Conservation (phyloP, 2,329 filamentous ascomycete genomes). For the Pseudogymnoascus sp. region DNA sequence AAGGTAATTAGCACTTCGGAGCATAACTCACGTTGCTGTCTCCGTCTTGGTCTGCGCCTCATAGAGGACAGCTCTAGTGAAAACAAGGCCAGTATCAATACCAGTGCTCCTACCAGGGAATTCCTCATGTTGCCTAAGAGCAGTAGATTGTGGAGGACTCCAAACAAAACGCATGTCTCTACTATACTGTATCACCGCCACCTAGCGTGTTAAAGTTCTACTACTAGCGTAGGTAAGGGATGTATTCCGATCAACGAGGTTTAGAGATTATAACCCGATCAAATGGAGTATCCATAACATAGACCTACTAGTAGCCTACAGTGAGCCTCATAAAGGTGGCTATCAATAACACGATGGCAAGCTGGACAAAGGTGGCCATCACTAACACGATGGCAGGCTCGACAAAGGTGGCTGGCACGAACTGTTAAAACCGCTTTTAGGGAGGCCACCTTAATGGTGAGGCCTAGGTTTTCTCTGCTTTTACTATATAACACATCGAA, state of each 20-base stretch:
- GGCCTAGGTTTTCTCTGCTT: background rate
- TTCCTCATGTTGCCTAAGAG: slow-evolving; percentile 12
- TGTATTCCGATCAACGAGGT: background rate
- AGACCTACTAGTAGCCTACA: background rate
- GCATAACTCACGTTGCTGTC: slow-evolving; percentile 6
- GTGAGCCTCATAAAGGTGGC: background rate
- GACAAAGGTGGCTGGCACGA: background rate
- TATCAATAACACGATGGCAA: background rate
- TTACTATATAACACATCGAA: background rate
- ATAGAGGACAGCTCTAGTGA: slow-evolving; percentile 6
- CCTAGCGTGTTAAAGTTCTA: background rate
- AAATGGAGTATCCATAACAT: background rate
- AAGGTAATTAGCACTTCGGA: background rate
- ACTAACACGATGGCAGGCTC: background rate
- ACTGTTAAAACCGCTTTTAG: background rate
- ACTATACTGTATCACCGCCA: background rate
- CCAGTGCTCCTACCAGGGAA: slow-evolving; percentile 8
- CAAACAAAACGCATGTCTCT: slow-evolving; percentile 9
- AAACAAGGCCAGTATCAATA: slow-evolving; percentile 11
- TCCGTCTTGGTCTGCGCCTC: background rate
- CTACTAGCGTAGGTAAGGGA: background rate
- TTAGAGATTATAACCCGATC: background rate
- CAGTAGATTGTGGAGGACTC: slow-evolving; percentile 3
- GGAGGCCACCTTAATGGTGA: background rate
- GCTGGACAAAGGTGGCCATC: background rate